Conservation (phyloP, 169 alveolate genomes). For the Perkinsus olseni region DNA sequence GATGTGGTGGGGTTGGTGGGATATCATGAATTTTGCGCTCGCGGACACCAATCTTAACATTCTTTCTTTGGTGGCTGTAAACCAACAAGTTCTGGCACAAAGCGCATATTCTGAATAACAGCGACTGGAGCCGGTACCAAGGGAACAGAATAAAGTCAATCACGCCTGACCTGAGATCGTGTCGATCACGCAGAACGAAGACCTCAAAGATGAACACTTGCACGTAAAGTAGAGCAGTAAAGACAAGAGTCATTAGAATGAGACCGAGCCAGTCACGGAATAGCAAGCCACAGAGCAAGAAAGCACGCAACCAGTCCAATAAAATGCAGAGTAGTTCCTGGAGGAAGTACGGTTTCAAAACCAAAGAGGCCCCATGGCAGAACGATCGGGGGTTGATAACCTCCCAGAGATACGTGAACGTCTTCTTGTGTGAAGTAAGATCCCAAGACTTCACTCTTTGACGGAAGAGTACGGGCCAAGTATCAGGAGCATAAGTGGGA, state of each 20-base stretch:
- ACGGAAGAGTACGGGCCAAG: neutral
- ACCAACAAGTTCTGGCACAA: neutral
- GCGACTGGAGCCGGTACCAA: neutral
- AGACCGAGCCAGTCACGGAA: slow-evolving; percentile 1
- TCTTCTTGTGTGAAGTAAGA: neutral
- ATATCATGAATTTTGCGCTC: neutral
- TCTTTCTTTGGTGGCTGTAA: neutral
- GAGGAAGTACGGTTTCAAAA: neutral
- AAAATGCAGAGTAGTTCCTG: neutral
- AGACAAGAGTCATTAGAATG: neutral
- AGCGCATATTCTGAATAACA: neutral
- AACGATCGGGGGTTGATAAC: neutral
- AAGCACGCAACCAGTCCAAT: neutral
- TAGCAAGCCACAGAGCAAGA: neutral
- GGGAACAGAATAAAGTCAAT: neutral
- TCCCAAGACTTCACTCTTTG: neutral
- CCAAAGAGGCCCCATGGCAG: neutral
- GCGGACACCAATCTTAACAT: neutral
- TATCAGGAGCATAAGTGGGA: neutral
- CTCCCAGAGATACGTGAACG: neutral
- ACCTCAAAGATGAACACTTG: neutral
- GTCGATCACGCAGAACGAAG: neutral
- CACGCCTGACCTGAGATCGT: neutral
- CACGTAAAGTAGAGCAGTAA: neutral
- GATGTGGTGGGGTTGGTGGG: neutral